Evolutionary conservation across 805 yeast species (phyloP), one percentile per base, ranked within the genome.

Genomic region (Saturnispora kantuleensis): DNA sequence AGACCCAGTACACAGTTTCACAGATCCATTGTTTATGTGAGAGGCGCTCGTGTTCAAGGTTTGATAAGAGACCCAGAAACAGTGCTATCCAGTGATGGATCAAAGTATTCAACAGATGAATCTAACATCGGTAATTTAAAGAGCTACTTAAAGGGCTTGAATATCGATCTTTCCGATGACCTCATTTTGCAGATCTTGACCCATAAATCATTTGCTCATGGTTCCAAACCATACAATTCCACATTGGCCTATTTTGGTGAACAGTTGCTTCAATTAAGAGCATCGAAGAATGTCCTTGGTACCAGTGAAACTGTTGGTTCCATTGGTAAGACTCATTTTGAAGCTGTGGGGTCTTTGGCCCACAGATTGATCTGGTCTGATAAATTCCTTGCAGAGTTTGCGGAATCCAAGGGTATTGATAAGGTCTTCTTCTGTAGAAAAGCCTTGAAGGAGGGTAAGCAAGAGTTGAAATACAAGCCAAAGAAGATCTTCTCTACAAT

Each of bases 161-260:
- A 31, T 67, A 67, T 17, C 68, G 73, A 68, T 35, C 66, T 89
- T 35, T 69, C 81, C 4, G 83, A 85, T 55, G 70, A 71, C 6
- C 65, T 82, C 17, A 68, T 87, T 46, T 68, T 87, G 49, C 97
- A 90, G 66, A 79, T 85, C 35, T 67, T 89, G 55, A 89, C 97
- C 5, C 97, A 90, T 67, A 90, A 90, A 66, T 85, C 96, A 17
- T 90, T 88, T 70, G 95, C 94, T 5, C 94, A 86, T 65, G 97
- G 96, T 9, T 69, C 75, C 50, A 78, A 81, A 55, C 96, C 97
- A 7, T 86, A 84, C 66, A 90, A 89, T 65, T 96, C 88, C 60
- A 84, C 82, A 61, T 69, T 90, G 54, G 71, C 86, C 15, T 73
- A 81, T 37, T 66, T 86, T 59, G 97, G 94, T 13, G 58, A 73